Evolutionary conservation across 78 protist genomes (phyloP), one percentile per base, ranked within the genome.

Genomic region (Trichosphaerium sp.): DNA sequence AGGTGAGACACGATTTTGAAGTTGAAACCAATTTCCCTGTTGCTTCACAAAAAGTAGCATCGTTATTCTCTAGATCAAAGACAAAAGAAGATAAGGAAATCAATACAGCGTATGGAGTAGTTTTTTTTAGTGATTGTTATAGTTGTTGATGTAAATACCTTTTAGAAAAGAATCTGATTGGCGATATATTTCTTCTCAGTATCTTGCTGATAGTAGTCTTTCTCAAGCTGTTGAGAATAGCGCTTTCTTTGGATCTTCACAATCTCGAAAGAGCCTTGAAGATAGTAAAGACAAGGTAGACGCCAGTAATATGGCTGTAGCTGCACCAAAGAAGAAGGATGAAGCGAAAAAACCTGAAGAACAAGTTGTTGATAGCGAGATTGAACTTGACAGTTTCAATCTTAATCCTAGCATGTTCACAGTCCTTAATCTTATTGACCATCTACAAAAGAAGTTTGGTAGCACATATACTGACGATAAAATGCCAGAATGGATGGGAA

Each of bases 401-500:
- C 56, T 54, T 7, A 62, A 75, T 56, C 88, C 82, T 21, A 63
- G 79, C 25, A 82, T 82, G 88, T 26, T 32, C 37, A 44, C 77
- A 37, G 61, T 82, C 69, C 32, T 82, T 3, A 55, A 75, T 28
- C 48, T 74, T 35, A 44, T 82, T 29, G 88, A 82, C 62, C 32
- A 51, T 32, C 65, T 71, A 58, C 69, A 67, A 35, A 65, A 51
- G 14, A 23, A 54, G 39, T 80, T 62, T 51, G 3, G 66, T 38
- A 5, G 40, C 21, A n/a, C 41, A 35, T 32, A 23, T 37, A 26
- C 2, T 8, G 44, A 37, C 29, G 25, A 18, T 11, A 60, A 64
- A 26, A 55, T 78, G 67, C 82, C 73, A 28, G 51, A 56, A 62
- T 83, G 89, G 80, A 78, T 76, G 79, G 58, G 4, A 26, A 71